phyloP scores from a whole-genome alignment of 2,329 filamentous ascomycete species.

The Cryphonectria nitschkei region DNA sequence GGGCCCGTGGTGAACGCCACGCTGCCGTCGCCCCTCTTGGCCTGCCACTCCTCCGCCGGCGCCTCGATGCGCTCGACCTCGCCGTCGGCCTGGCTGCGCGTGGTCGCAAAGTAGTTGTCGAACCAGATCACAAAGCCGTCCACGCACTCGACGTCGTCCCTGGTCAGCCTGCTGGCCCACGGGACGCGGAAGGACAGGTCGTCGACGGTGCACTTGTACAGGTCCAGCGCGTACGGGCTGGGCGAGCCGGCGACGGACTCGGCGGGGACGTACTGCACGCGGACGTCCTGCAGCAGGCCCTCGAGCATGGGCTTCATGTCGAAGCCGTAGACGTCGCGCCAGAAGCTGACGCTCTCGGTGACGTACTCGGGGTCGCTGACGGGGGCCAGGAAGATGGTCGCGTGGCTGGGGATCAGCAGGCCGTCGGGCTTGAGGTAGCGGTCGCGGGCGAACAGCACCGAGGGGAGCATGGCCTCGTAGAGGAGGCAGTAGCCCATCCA shows the following conservation, averaged over 20 bases:
- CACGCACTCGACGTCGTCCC: slow-evolving; percentile 64
- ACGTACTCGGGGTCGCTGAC: slow-evolving; percentile 78
- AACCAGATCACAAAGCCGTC: slow-evolving; percentile 94
- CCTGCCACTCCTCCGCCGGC: slow-evolving; percentile 66
- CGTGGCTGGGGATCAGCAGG: slow-evolving; percentile 84
- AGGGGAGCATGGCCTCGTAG: slow-evolving; percentile 95
- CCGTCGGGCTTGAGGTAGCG: slow-evolving; percentile 80
- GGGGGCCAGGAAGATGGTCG: slow-evolving; percentile 81
- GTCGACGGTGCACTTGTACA: slow-evolving; percentile 71
- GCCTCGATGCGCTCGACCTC: slow-evolving; percentile 52
- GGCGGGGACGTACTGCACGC: slow-evolving; percentile 72
- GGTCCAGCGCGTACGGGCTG: slow-evolving; percentile 73
- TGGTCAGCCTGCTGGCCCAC: slow-evolving; percentile 65
- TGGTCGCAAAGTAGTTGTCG: slow-evolving; percentile 84
- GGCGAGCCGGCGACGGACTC: slow-evolving; percentile 62
- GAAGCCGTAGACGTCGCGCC: slow-evolving; percentile 93
- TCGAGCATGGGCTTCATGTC: slow-evolving; percentile 90
- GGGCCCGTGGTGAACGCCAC: slow-evolving; percentile 91
- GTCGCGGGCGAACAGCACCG: slow-evolving; percentile 86
- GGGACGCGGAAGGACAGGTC: slow-evolving; percentile 76
- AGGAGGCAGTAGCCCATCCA: slow-evolving; percentile 97
- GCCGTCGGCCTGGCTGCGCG: slow-evolving; percentile 48
- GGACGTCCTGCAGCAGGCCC: slow-evolving; percentile 79
- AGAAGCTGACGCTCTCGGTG: slow-evolving; percentile 78
- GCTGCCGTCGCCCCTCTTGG: slow-evolving; percentile 59